Percentiles rank a stretch among this genome's conserved stretches.
These are phyloP conservation scores for Coemansia sp. DNA, from an alignment of 192 early-diverging fungal species.

Conservation along the genomic window DNA sequence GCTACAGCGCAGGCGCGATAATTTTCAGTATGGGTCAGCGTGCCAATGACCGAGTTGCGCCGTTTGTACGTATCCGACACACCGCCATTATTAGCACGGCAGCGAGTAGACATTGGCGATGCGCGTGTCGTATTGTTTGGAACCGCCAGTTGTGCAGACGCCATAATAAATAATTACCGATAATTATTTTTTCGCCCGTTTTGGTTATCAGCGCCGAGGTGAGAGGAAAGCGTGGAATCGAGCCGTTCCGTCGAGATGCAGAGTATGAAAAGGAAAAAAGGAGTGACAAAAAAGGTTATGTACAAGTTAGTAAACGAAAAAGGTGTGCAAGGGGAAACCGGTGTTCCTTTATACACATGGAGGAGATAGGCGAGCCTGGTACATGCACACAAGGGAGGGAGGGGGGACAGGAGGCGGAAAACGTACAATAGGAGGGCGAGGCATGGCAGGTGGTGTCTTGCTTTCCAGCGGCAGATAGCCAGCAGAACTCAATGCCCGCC, in stretches of 20 bases:
- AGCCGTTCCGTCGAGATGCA: background rate
- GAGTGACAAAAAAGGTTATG: background rate
- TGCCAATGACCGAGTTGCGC: constrained; percentile 40
- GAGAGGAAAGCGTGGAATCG: background rate
- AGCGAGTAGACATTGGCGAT: constrained; percentile 8
- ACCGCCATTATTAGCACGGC: background rate
- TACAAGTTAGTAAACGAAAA: background rate
- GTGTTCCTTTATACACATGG: background rate
- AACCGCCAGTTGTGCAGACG: constrained; percentile 25
- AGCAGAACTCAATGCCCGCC: constrained; percentile 2
- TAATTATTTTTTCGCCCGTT: constrained; percentile 1
- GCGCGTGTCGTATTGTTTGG: constrained; percentile 8
- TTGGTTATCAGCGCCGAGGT: background rate
- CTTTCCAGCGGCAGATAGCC: constrained; percentile 1
- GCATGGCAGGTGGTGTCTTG: constrained; percentile 3
- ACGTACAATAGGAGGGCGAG: background rate
- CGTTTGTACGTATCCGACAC: constrained; percentile 23
- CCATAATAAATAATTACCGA: constrained; percentile 17
- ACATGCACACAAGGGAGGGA: background rate
- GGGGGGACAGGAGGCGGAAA: background rate
- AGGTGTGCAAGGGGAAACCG: background rate
- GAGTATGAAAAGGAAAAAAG: background rate
- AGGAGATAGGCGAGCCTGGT: background rate
- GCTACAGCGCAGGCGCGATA: constrained; percentile 29
- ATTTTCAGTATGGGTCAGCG: background rate